A percentile compares a stretch with the other conserved stretches of the same genome.
These are phyloP conservation scores for Phoma sp. DNA, from an alignment of 2,329 filamentous ascomycete species.

Conservation along the genomic window DNA sequence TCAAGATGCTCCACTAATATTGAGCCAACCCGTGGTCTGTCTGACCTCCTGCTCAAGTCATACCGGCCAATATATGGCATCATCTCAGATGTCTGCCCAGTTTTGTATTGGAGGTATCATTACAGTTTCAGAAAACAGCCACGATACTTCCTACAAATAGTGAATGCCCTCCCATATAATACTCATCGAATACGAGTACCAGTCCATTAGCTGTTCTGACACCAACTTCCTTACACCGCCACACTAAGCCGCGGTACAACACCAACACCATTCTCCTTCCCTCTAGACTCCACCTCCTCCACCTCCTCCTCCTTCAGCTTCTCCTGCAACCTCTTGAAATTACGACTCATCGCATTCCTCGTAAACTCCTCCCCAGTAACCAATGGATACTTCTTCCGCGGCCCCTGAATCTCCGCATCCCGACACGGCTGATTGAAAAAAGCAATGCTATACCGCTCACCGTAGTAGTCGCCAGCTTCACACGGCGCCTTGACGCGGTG, in stretches of 20 bases:
- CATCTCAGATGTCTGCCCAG: too few relatives aligned
- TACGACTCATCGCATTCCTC: conserved; percentile 62
- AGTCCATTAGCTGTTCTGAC: too few relatives aligned
- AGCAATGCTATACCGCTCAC: conserved; percentile 69
- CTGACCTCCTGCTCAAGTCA: too few relatives aligned
- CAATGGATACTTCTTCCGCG: conserved; percentile 66
- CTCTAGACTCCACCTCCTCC: neutral
- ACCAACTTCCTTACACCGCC: neutral
- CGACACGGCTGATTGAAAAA: conserved; percentile 71
- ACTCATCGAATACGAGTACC: too few relatives aligned
- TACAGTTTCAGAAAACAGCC: too few relatives aligned
- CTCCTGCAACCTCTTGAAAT: conserved; percentile 61
- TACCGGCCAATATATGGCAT: too few relatives aligned
- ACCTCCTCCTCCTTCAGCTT: conserved; percentile 49
- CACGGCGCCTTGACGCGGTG: conserved; percentile 69
- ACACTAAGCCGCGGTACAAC: neutral
- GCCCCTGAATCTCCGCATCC: conserved; percentile 66
- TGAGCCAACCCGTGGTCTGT: too few relatives aligned
- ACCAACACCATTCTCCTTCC: too few relatives aligned
- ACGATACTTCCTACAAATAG: too few relatives aligned
- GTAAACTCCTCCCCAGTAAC: conserved; percentile 70
- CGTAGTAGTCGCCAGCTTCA: conserved; percentile 63
- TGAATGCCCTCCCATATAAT: too few relatives aligned
- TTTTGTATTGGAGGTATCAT: too few relatives aligned
- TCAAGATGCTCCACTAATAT: too few relatives aligned